Evolutionary conservation across 495 filamentous ascomycete species (phyloP).

Genomic region (Penicillium taxi): DNA sequence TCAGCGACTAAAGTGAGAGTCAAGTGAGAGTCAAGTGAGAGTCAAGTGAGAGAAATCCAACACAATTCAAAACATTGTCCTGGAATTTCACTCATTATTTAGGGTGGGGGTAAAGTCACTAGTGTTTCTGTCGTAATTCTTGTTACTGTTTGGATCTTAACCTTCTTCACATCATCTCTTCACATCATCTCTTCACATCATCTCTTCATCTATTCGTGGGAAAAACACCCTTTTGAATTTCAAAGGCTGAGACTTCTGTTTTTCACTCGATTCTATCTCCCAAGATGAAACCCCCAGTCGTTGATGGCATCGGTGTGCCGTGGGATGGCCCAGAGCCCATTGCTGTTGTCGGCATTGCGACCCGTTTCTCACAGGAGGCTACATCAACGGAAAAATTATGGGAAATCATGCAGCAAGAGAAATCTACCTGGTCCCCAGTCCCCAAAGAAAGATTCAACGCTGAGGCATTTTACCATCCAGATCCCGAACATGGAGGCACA

Average conservation of each 20-base stretch:
- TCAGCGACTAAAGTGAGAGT: no score
- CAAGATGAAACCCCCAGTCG: neutral
- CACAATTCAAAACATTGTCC: no score
- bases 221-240: neutral
- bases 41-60: no score
- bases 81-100: no score
- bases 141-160: no score
- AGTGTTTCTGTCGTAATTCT: no score
- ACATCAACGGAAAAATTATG: constrained; percentile 36
- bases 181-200: no score
- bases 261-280: neutral
- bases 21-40: no score
- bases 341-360: constrained; percentile 51
- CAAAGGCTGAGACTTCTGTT: no score
- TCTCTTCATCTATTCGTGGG: no score
- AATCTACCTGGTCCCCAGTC: constrained; percentile 41
- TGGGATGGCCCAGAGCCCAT: constrained; percentile 33
- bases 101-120: no score
- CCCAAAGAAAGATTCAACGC: constrained; percentile 51
- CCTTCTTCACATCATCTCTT: no score
- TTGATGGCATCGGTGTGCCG: neutral
- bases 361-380: constrained; percentile 45
- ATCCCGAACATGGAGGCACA: constrained; percentile 23
- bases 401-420: constrained; percentile 36
- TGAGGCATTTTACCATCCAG: constrained; percentile 35